A percentile compares a stretch with the other conserved stretches of the same genome.
Conservation (phyloP, 441 rosid species). For the Melastoma candidum region DNA sequence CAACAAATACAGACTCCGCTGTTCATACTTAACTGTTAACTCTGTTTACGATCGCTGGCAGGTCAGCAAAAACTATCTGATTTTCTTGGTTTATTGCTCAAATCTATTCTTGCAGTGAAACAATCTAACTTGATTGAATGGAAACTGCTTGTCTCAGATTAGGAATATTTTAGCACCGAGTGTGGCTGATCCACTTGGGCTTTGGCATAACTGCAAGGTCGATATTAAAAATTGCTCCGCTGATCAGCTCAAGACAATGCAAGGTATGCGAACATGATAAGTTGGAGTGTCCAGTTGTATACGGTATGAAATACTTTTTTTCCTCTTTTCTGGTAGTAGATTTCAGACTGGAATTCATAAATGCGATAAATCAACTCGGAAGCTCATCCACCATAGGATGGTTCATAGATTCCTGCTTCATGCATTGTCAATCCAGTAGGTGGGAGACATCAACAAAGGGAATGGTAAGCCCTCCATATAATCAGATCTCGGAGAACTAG, state of each 20-base stretch:
- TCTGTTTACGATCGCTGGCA: slow-evolving; percentile 10
- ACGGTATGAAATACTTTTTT: background rate
- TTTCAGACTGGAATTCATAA: slow-evolving; percentile 60
- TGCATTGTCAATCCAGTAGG: slow-evolving; percentile 81
- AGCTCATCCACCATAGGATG: slow-evolving; percentile 52
- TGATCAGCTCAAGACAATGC: slow-evolving; percentile 10
- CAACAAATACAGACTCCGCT: no score
- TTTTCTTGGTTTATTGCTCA: no score
- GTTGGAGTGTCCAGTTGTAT: no score
- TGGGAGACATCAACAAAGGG: slow-evolving; percentile 48
- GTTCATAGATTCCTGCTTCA: slow-evolving; percentile 71
- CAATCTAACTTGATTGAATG: background rate
- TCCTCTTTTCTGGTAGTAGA: slow-evolving; percentile 24
- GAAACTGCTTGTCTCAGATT: slow-evolving; percentile 5
- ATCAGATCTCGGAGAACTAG: background rate
- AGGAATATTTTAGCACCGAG: slow-evolving; percentile 14
- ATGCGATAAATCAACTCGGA: slow-evolving; percentile 37
- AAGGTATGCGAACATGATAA: background rate
- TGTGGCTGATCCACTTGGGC: slow-evolving; percentile 12
- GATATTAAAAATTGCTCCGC: slow-evolving; percentile 7
- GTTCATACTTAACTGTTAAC: slow-evolving; percentile 10
- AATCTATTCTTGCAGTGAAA: no score
- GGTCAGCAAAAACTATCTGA: background rate
- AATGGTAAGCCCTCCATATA: slow-evolving; percentile 28
- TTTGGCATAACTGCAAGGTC: slow-evolving; percentile 14